Evolutionary conservation across 495 filamentous ascomycete genomes (phyloP).

Genomic region (Lindgomyces ingoldianus): DNA sequence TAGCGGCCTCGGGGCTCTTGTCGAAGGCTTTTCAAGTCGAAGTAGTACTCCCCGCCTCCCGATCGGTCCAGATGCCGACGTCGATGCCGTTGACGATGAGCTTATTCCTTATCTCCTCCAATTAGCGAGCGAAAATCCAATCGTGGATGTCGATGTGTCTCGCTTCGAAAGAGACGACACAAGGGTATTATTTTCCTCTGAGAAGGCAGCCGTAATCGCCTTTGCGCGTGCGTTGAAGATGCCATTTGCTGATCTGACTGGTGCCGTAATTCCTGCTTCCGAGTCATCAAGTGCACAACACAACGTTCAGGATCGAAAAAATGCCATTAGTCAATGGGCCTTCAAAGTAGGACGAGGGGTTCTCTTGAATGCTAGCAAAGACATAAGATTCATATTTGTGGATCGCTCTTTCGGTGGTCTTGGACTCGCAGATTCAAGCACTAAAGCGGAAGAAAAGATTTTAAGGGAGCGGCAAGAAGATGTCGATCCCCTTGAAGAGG

Average conservation of each 20-base stretch:
- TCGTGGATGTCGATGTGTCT: slow-evolving; percentile 61
- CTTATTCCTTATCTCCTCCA: slow-evolving; percentile 61
- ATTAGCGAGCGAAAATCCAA: slow-evolving; percentile 51
- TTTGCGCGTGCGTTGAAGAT: slow-evolving; percentile 57
- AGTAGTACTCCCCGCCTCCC: slow-evolving; percentile 52
- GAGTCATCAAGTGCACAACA: neutral
- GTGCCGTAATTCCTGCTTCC: slow-evolving; percentile 40
- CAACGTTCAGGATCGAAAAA: slow-evolving; percentile 39
- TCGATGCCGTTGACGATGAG: slow-evolving; percentile 56
- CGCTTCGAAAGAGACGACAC: slow-evolving; percentile 59
- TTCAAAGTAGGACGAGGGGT: slow-evolving; percentile 63
- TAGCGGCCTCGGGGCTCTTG: slow-evolving; percentile 54
- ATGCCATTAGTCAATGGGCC: slow-evolving; percentile 60
- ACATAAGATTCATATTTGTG: slow-evolving; percentile 59
- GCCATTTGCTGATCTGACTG: slow-evolving; percentile 55
- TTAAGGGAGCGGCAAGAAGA: slow-evolving; percentile 31
- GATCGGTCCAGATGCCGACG: slow-evolving; percentile 51
- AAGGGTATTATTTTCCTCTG: slow-evolving; percentile 55
- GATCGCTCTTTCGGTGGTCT: slow-evolving; percentile 66
- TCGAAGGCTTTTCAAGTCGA: slow-evolving; percentile 57
- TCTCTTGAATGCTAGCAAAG: slow-evolving; percentile 61
- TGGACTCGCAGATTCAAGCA: slow-evolving; percentile 42
- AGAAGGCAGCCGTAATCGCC: slow-evolving; percentile 58
- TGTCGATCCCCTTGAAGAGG: slow-evolving; percentile 31
- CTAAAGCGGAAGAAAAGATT: slow-evolving; percentile 37